Evolutionary conservation across 345 rosid species (phyloP).

Genomic region (Murraya koenigii): DNA sequence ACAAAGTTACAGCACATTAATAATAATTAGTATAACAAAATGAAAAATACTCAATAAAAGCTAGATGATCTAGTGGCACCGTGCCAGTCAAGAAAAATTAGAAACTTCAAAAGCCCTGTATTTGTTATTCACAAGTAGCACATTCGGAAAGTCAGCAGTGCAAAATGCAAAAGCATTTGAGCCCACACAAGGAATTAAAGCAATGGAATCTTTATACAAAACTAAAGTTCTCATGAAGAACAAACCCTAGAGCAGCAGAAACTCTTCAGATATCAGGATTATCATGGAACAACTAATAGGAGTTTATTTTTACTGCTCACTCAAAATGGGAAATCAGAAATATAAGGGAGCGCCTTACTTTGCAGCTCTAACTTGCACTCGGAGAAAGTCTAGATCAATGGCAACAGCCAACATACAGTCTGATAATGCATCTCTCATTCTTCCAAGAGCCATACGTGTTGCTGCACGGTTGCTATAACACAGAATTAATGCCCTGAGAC

Average conservation of each 20-base stretch:
- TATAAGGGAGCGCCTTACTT: constrained; percentile 51
- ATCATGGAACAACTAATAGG: neutral
- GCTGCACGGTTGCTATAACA: constrained; percentile 99
- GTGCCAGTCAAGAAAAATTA: neutral
- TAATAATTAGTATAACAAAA: neutral
- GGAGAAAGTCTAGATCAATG: constrained; percentile 78
- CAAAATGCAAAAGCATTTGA: neutral
- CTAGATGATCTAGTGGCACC: neutral
- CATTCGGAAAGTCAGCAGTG: neutral
- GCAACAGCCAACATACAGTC: constrained; percentile 82
- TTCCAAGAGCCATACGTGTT: constrained; percentile 78
- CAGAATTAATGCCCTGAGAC: constrained; percentile 84
- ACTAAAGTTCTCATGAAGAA: neutral
- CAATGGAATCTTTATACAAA: neutral
- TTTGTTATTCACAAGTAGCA: neutral
- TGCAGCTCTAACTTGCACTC: constrained; percentile 89
- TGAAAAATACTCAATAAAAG: neutral
- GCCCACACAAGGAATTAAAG: neutral
- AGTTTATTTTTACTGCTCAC: neutral
- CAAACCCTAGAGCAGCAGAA: neutral
- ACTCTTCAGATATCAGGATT: neutral
- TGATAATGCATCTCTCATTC: constrained; percentile 80
- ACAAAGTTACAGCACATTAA: neutral
- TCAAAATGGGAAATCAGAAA: constrained; percentile 9
- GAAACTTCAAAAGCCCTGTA: neutral